Evolutionary conservation across 1,284 basidiomycete genomes (phyloP).

Genomic region (Pascua guehoae): DNA sequence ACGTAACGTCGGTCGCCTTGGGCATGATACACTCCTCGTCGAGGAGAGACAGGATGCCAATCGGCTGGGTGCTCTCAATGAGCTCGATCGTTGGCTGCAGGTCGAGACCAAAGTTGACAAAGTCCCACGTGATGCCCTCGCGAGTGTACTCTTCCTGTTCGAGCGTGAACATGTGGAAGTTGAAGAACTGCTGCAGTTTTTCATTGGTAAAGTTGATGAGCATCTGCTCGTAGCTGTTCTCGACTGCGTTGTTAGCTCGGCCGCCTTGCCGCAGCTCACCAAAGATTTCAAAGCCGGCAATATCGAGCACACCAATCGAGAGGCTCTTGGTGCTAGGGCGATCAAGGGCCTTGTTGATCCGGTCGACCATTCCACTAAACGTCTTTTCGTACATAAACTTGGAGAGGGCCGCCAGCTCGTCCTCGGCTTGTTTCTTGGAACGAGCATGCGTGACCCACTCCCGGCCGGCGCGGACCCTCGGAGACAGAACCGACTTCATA

Average conservation of each 20-base stretch:
- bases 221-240: constrained; percentile 92
- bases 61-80: constrained; percentile 69
- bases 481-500: constrained; percentile 78
- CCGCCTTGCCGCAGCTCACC: constrained; percentile 47
- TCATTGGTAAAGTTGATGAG: constrained; percentile 99
- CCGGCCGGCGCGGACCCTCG: constrained; percentile 86
- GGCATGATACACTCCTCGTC: constrained; percentile 99
- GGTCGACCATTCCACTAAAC: constrained; percentile 88
- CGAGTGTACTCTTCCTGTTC: constrained; percentile 99
- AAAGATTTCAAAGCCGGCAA: constrained; percentile 96
- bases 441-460: constrained; percentile 96
- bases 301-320: constrained; percentile 98
- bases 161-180: constrained; percentile 99
- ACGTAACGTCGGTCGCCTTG: constrained; percentile 89
- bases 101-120: constrained; percentile 97
- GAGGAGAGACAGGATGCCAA: constrained; percentile 88
- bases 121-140: constrained; percentile 97
- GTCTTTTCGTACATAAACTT: constrained; percentile 98
- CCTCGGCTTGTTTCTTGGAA: constrained; percentile 84
- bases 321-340: constrained; percentile 81
- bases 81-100: constrained; percentile 98
- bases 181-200: constrained; percentile 93
- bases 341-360: constrained; percentile 91
- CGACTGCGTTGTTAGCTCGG: constrained; percentile 18
- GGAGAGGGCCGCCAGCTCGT: constrained; percentile 87